Base-by-base conservation (phyloP, 169 alveolate species). In the Amoebophrya sp. region DNA sequence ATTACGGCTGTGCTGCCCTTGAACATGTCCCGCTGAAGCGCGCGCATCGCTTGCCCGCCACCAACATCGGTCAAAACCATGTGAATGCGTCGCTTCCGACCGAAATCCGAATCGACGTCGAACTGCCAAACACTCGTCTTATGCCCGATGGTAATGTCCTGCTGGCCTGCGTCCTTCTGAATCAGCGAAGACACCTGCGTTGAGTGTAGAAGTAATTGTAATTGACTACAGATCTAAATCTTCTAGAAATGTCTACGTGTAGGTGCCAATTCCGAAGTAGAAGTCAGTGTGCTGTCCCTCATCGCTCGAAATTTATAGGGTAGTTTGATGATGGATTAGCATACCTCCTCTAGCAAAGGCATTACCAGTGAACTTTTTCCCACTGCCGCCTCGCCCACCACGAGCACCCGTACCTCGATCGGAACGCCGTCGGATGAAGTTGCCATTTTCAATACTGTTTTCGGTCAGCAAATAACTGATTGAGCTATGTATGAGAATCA, bases 31-130 rank as follows among this genome's bases (percentile, higher is more conserved):
- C 26, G 2, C 83, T 65, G 83, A 29, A 65, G n/a, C 83, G 83
- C 83, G 1, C 83, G 83, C 83, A 65, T 65, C 36, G 12, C 0
- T 6, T 29, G 83, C 12, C 83, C 83, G n/a, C 83, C 83, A 36
- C 83, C 83, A 10, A 65, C 83, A 36, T 65, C 83, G 36, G 83
- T 65, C 36, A 65, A 36, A 65, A 65, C 83, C 83, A 65, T 65
- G 33, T 65, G 83, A 6, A 65, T 65, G 38, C 33, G 18, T 65
- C 83, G 18, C 26, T 26, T 65, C 83, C 83, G 18, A 0, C 83
- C 83, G 83, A 65, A 65, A 29, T 65, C 83, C 39, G 36, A 6
- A 36, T 65, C 83, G 33, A 65, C 83, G 26, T 65, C 83, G 83
- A 65, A 65, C 33, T 26, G 83, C 83, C 83, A 65, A 36, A 65